Base-by-base conservation (phyloP, 1,284 basidiomycete species). In the Cutaneotrichosporon cyanovorans region DNA sequence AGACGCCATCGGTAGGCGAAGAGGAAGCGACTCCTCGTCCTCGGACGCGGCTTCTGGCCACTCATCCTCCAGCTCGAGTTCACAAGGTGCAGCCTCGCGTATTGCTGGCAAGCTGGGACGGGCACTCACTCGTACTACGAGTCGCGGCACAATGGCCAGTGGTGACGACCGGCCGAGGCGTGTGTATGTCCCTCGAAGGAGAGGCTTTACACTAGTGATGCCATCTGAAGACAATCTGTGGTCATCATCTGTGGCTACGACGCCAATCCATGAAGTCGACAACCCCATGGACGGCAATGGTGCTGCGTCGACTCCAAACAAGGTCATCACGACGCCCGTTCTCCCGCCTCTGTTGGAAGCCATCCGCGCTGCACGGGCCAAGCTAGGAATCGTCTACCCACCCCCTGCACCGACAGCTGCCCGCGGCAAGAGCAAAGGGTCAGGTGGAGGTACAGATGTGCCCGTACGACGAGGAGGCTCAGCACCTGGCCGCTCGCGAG, bases 171-270 rank as follows among this genome's bases (percentile, higher is more conserved):
- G 53, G 8, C 65, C 65, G 5, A 59, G 56, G 40, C 48, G 68
- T n/a, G 56, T 66, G 40, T 54, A 66, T 31, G 33, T 63, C 8
- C 64, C 65, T 0, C 49, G 60, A 2, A 46, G 51, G 36, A 76
- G 85, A 49, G 77, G 80, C 50, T 88, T 87, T 63, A 75, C 76
- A 72, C 74, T 56, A 61, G 72, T 53, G 66, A 28, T 69, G 15
- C 58, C 61, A 38, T 76, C 74, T 33, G 65, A 22, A 14, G 33
- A 39, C n/a, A 23, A 25, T n/a, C 15, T 34, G 9, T 14, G 32
- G 32, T 7, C 14, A 15, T 14, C 11, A 15, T 14, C 11, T 6
- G 32, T 8, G 8, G n/a, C 32, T n/a, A 6, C 14, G 32, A 34
- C 32, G 32, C 32, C 32, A 5, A 34, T 34, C 9, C 9, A 34